These are phyloP conservation scores for Colletotrichum gloeosporioides DNA, from an alignment of 2,329 filamentous ascomycete genomes.

Conservation along the genomic window DNA sequence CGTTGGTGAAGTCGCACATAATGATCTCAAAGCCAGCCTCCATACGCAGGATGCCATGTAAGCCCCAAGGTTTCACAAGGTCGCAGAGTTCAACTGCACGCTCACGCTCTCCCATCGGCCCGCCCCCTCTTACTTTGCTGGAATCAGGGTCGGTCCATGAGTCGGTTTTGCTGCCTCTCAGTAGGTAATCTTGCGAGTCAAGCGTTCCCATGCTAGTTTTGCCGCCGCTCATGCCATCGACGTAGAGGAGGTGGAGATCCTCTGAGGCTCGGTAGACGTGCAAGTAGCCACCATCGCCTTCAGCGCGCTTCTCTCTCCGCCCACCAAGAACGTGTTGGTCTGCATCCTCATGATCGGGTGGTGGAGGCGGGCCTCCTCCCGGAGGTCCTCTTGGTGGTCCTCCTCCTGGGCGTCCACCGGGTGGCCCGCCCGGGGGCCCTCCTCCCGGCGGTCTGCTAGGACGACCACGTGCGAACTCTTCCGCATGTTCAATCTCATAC, in stretches of 20 bases:
- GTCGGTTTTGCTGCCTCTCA: constrained; percentile 26
- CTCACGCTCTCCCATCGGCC: constrained; percentile 42
- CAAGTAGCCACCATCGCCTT: constrained; percentile 46
- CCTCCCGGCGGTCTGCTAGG: neutral
- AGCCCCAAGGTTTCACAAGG: constrained; percentile 51
- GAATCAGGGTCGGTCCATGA: neutral
- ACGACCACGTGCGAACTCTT: constrained; percentile 51
- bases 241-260: constrained; percentile 55
- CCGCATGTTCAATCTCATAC: constrained; percentile 67
- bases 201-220: constrained; percentile 60
- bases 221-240: constrained; percentile 63
- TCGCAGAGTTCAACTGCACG: constrained; percentile 58
- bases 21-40: constrained; percentile 71
- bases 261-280: constrained; percentile 58
- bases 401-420: neutral
- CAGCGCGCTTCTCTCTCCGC: neutral
- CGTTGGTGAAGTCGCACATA: constrained; percentile 58
- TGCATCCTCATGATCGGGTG: neutral
- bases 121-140: constrained; percentile 26
- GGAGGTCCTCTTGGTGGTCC: neutral
- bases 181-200: constrained; percentile 56
- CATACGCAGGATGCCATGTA: constrained; percentile 66
- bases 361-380: neutral
- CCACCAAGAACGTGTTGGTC: neutral
- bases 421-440: neutral